Base-by-base conservation (phyloP, 2,329 filamentous ascomycete species). In the Aspergillaceae sp. region DNA sequence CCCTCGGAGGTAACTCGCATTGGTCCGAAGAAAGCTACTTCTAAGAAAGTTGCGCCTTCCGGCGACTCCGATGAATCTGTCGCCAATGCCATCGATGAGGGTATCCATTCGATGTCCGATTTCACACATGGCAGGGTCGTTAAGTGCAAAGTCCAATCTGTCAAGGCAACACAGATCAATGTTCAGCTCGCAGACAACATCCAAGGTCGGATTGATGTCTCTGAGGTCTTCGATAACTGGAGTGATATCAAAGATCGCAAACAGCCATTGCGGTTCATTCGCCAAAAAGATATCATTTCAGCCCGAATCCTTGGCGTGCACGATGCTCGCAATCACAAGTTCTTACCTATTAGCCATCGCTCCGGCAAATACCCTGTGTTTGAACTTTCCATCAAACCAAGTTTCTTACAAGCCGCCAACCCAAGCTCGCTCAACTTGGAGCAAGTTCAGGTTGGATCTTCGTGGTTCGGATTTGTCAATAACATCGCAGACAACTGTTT, bases 91-190 rank as follows among this genome's bases (percentile, higher is more conserved):
- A 69, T 90, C 5, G 87, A 94, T 57, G 71, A 76, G 5, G 73
- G 70, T 4, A 74, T 87, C 48, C 74, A 70, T 32, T 77, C 80
- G 5, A 73, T 84, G n/a, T 80, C 82, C 40, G 87, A 95, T 54
- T 77, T 95, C 42, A 73, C 73, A 1, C 74, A 88, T 29, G 91
- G 91, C 44, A 84, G 77, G 53, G 64, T 85, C 41, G 82, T 83
- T 5, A 88, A 86, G 61, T 91, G 86, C 35, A 84, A 78, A 56
- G 79, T 98, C 40, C 78, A 79, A n/a, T 87, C 87, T 0, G 73
- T 96, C 60, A 95, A 94, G 67, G 83, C 84, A 42, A 96, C 91
- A 0, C 92, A 98, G 63, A 73, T 97, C 46, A 97, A 97, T 55
- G 88, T 98, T 4, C 80, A 86, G 54, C 76, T 97, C 43, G 84